Conservation (phyloP, 805 yeast species). For the Wickerhamomyces hampshirensis region DNA sequence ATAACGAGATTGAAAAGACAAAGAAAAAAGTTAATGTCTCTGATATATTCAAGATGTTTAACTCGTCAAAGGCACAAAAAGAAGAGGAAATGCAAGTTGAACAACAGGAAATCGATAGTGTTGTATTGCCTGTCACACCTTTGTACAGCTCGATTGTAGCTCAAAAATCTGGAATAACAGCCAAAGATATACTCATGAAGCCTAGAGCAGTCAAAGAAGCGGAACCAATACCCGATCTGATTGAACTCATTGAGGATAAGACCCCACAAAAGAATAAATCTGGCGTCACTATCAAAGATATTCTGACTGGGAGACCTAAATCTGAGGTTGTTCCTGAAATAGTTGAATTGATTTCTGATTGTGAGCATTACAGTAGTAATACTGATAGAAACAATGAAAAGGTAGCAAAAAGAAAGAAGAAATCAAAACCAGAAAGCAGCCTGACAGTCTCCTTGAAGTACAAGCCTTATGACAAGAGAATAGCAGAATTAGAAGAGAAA, state of each 20-base stretch:
- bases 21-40: constrained; percentile 6
- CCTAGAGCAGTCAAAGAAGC: constrained; percentile 5
- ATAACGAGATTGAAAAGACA: background rate
- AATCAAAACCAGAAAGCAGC: background rate
- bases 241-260: constrained; percentile 2
- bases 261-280: background rate
- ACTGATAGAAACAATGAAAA: too few relatives aligned
- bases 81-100: background rate
- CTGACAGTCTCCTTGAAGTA: constrained; percentile 16
- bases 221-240: background rate
- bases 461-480: constrained; percentile 13
- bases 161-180: constrained; percentile 12
- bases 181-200: constrained; percentile 12
- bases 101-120: background rate
- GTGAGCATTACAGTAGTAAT: too few relatives aligned
- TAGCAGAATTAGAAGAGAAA: constrained; percentile 20
- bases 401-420: background rate
- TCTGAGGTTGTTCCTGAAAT: constrained; percentile 2
- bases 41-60: constrained; percentile 12
- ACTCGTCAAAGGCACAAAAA: constrained; percentile 2
- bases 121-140: too few relatives aligned
- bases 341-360: constrained; percentile 11
- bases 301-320: background rate
- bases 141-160: too few relatives aligned
- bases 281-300: background rate